Evolutionary conservation across 2,329 filamentous ascomycete genomes (phyloP), one percentile per base, ranked within the genome.

Genomic region (Pseudogymnoascus sp.): DNA sequence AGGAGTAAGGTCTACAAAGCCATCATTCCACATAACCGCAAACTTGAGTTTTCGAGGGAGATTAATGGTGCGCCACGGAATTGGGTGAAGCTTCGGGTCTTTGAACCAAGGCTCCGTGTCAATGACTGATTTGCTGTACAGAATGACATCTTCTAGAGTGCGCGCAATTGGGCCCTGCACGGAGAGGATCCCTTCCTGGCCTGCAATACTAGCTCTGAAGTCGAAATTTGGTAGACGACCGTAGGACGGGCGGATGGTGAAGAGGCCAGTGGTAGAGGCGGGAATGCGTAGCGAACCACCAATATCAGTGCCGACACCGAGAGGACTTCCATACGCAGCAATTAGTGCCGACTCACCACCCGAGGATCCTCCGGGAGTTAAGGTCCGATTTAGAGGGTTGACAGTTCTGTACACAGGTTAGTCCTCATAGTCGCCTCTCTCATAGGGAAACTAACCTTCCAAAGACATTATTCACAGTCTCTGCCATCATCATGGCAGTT

Each of bases 111-210:
- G 19, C 19, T 19, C 19, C 19, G 19, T 19, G 2, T 19, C 19
- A 19, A 19, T 19, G 2, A 19, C 19, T 19, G 19, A 19, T 19
- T 19, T 19, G 19, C 19, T 19, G 19, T 19, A 19, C 19, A 19
- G 19, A 19, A 19, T 19, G 2, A 76, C 3, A 0, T 81, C 82
- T 0, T 82, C 82, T 12, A 91, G 71, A 0, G 19, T 19, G 19
- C 19, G 19, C 19, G 19, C 19, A 19, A 19, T 19, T 19, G 86
- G 85, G 0, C 86, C 88, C 11, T 87, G 79, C 1, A 87, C 83
- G 0, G 82, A 87, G 1, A 84, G 75, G 33, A 88, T 78, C 0
- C 79, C 80, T 66, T 83, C 85, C 67, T 90, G 85, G 0, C 88
- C 87, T 60, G 71, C 70, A 67, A 71, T 70, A 83, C 82, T 78